Percentiles rank a stretch among this genome's conserved stretches.
Conservation (phyloP, 2,329 filamentous ascomycete species). For the Aspergillus transmontanensis region DNA sequence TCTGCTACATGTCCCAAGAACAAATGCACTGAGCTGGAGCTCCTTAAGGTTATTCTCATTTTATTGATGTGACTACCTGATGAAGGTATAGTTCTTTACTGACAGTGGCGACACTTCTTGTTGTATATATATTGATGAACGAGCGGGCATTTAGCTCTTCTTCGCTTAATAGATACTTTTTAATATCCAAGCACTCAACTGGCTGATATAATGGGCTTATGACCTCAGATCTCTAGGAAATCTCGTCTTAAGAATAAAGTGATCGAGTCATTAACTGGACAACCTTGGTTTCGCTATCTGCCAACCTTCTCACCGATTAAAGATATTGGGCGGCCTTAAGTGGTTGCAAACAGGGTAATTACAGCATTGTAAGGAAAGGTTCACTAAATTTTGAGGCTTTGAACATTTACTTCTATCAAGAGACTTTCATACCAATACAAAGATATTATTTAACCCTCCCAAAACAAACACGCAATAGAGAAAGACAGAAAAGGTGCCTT, state of each 20-base stretch:
- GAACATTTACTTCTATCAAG: background rate
- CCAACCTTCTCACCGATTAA: background rate
- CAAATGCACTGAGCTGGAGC: slow-evolving; percentile 68
- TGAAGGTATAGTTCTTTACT: slow-evolving; percentile 68
- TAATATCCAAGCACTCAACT: background rate
- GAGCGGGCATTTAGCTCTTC: too few relatives aligned
- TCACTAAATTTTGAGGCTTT: background rate
- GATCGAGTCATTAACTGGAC: background rate
- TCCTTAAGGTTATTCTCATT: slow-evolving; percentile 49
- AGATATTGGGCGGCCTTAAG: background rate
- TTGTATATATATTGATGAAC: background rate
- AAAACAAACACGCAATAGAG: background rate
- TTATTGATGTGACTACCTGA: slow-evolving; percentile 38
- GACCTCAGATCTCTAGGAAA: background rate
- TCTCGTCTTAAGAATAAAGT: background rate
- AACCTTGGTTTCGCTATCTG: too few relatives aligned
- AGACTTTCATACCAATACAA: background rate
- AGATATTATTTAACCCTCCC: background rate
- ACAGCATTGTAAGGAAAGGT: background rate
- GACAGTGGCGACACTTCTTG: slow-evolving; percentile 60
- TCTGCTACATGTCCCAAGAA: slow-evolving; percentile 66
- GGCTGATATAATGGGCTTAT: background rate
- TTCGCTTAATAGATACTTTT: background rate
- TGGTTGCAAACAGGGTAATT: background rate
- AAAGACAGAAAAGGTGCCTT: background rate